Evolutionary conservation across 164 flowering plant genomes (phyloP), one percentile per base, ranked within the genome.

Genomic region (Protea cynaroides): DNA sequence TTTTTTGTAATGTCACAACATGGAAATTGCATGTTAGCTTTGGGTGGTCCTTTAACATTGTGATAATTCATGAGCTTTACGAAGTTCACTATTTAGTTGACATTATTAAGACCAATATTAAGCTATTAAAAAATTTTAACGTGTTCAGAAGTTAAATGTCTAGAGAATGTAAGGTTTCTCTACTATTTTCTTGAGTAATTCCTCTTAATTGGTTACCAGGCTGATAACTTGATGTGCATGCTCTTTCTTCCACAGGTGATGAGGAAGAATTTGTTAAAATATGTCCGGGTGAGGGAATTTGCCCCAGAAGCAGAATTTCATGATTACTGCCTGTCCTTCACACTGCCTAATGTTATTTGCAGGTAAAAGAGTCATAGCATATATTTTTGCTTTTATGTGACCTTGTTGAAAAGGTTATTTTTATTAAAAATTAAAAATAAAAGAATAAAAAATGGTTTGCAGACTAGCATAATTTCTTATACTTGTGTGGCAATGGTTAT

Each of bases 281-380:
- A 74, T 71, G 77, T 86, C 9, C 84, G 72, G 22, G 84, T 94
- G 40, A 81, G 82, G 72, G 99, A 94, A 78, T 94, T 91, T 76
- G 92, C 89, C 71, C 88, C 93, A 58, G 94, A 86, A 76, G 96
- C 97, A 14, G 90, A 86, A 71, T 94, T 89, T 77, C 67, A 44
- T 23, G 79, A 80, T 74, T 79, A 79, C 15, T 77, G 78, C 18
- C 56, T 73, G 38, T 83, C 92, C 18, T 86, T 94, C 73, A 75
- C 78, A 68, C 71, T 94, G 49, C 96, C 94, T 58, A 91, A 94
- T 74, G 96, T 94, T 62, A 83, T 88, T 71, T 91, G 97, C 99
- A 93, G 98, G 98, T 93, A 80, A 68, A 54, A 37, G 19, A 9
- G 49, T 59, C 40, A n/a, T n/a, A 49, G 44, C 15, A 12, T 19